Base-by-base conservation (phyloP, 768 basidiomycete species). In the Favolaschia claudopus region DNA sequence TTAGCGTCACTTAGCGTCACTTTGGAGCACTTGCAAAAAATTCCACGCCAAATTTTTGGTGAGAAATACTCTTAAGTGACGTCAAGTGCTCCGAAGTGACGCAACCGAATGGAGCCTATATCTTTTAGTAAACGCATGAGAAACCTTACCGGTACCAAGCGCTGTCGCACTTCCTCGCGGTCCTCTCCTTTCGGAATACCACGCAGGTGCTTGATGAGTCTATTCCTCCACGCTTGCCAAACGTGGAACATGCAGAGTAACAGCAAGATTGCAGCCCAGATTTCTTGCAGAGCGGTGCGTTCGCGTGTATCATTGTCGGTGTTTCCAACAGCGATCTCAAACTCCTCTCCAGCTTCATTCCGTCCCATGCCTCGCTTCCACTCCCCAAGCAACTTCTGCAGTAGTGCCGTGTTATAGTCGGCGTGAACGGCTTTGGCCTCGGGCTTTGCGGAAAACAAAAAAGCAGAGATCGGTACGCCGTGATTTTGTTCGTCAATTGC, bases 401-500 rank as follows among this genome's bases (percentile, higher is more conserved):
- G 9, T 7, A 52, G 13, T 1, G 9, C 1, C 2, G 19, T 14
- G 20, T 40, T 24, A n/a, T 52, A 50, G 31, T 50, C 50, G 1
- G 50, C 50, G 19, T 52, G 50, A 5, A 52, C 50, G 4, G 50
- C 50, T 25, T 52, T 52, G 1, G 50, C 39, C 17, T 32, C 7
- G 5, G 19, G 2, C 19, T 40, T 29, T 1, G 50, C 39, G 8
- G n/a, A 40, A 12, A 52, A 52, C 2, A 52, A 20, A 2, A 52
- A 6, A 13, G 6, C 20, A 4, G 4, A 28, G 8, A 52, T 17
- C 4, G 50, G 50, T 6, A 52, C 2, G 3, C 50, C 50, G 19
- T 52, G 27, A 9, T 55, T 55, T 1, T 37, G 4, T 0, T 63
- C 52, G 31, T 60, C 53, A 24, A 60, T 33, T 4, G 24, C 59